phyloP scores from a whole-genome alignment of 345 rosid species.

The Pistacia integerrima region DNA sequence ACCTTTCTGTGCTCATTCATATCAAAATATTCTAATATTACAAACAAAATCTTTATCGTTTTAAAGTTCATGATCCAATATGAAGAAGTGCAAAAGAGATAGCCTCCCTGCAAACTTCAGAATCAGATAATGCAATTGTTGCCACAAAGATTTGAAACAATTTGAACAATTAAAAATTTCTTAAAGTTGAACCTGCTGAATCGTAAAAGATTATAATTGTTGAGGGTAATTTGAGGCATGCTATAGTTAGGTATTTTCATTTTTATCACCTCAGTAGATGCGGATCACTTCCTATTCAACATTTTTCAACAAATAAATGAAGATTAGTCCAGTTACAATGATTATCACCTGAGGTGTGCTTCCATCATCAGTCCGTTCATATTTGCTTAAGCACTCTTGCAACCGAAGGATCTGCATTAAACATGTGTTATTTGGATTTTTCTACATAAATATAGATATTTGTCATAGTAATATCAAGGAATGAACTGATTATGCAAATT shows the following conservation, averaged over 20 bases:
- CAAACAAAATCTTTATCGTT: neutral
- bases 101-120: neutral
- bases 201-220: no score
- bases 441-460: neutral
- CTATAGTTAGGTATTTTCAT: no score
- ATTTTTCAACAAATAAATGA: neutral
- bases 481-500: constrained; percentile 11
- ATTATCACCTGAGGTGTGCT: constrained; percentile 81
- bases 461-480: constrained; percentile 6
- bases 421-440: neutral
- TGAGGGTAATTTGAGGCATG: neutral
- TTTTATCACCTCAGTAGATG: neutral
- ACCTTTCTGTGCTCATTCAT: neutral
- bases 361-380: constrained; percentile 82
- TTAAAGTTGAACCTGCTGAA: no score
- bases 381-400: constrained; percentile 93
- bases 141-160: neutral
- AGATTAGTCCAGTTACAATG: constrained; percentile 5
- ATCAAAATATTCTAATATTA: neutral
- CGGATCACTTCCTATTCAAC: neutral
- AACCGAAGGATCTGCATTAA: constrained; percentile 70
- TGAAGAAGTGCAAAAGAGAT: neutral
- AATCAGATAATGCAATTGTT: neutral
- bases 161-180: neutral
- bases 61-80: neutral